Evolutionary conservation across 2,329 filamentous ascomycete species (phyloP).

Genomic region (Byssothecium circinans): DNA sequence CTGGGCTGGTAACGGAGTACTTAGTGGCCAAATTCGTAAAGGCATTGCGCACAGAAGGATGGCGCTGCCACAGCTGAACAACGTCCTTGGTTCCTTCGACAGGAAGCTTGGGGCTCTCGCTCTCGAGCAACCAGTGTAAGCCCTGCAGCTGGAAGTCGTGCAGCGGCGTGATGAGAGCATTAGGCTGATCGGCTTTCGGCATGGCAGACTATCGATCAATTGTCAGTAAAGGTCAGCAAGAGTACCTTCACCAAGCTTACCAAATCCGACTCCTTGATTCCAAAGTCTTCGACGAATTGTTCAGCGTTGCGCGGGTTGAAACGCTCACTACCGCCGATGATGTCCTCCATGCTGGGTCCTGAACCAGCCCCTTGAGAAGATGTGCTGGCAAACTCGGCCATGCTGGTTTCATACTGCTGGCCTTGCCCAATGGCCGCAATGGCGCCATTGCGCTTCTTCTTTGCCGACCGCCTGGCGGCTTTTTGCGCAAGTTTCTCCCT

Average conservation of each 20-base stretch:
- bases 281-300: slow-evolving; percentile 69
- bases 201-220: slow-evolving; percentile 55
- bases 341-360: slow-evolving; percentile 60
- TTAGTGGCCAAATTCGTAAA: slow-evolving; percentile 73
- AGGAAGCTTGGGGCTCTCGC: slow-evolving; percentile 72
- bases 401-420: slow-evolving; percentile 32
- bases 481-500: slow-evolving; percentile 52
- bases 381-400: slow-evolving; percentile 27
- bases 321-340: slow-evolving; percentile 66
- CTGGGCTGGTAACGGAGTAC: slow-evolving; percentile 63
- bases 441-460: slow-evolving; percentile 38
- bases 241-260: slow-evolving; percentile 11
- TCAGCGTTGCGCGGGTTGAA: slow-evolving; percentile 68
- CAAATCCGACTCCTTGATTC: slow-evolving; percentile 69
- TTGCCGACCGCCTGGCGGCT: slow-evolving; percentile 26
- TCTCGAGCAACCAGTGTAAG: slow-evolving; percentile 76
- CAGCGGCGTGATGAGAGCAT: slow-evolving; percentile 64
- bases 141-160: slow-evolving; percentile 79
- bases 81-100: slow-evolving; percentile 59
- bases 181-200: slow-evolving; percentile 71
- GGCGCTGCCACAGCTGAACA: slow-evolving; percentile 76
- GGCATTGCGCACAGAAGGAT: slow-evolving; percentile 38
- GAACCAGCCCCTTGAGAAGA: slow-evolving; percentile 32
- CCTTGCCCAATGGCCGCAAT: slow-evolving; percentile 28
- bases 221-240: slow-evolving; percentile 11